phyloP scores from a whole-genome alignment of 2,329 filamentous ascomycete species.

The Leptographium wingfieldii region DNA sequence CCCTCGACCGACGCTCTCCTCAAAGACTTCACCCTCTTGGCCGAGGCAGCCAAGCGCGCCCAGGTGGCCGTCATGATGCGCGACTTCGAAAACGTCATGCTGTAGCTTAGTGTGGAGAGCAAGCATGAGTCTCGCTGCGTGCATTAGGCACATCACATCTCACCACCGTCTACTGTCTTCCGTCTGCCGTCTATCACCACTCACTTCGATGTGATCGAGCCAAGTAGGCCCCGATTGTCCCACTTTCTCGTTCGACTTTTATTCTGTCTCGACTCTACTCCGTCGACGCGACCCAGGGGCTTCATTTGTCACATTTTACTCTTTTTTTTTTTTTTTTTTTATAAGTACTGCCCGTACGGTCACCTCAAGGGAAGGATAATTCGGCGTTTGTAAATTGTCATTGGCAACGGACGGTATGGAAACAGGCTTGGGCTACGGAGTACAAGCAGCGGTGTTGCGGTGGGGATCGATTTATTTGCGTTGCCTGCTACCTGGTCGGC shows the following conservation, averaged over 20 bases:
- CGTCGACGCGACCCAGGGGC: too few relatives aligned
- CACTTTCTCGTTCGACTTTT: not conserved
- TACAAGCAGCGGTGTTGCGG: not conserved
- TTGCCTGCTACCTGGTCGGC: not conserved
- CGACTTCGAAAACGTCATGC: slow-evolving; percentile 63
- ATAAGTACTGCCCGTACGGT: not conserved
- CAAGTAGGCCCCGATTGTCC: not conserved
- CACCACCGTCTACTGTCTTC: not conserved
- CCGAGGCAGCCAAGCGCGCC: slow-evolving; percentile 84
- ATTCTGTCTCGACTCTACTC: too few relatives aligned
- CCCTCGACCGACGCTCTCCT: slow-evolving; percentile 49
- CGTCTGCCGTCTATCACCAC: not conserved
- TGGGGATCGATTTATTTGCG: not conserved
- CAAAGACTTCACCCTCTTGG: slow-evolving; percentile 71
- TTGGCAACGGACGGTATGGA: not conserved
- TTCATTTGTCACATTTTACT: not conserved
- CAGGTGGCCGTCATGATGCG: slow-evolving; percentile 82
- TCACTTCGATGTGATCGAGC: not conserved
- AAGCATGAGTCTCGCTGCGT: not conserved
- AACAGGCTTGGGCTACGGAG: not conserved
- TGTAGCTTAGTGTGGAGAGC: slow-evolving; percentile 24
- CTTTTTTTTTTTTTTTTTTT: too few relatives aligned
- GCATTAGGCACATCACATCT: not conserved
- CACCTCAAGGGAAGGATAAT: not conserved
- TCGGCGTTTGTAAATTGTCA: not conserved